Base-by-base conservation (phyloP, 805 yeast species). In the Metschnikowia borealis region DNA sequence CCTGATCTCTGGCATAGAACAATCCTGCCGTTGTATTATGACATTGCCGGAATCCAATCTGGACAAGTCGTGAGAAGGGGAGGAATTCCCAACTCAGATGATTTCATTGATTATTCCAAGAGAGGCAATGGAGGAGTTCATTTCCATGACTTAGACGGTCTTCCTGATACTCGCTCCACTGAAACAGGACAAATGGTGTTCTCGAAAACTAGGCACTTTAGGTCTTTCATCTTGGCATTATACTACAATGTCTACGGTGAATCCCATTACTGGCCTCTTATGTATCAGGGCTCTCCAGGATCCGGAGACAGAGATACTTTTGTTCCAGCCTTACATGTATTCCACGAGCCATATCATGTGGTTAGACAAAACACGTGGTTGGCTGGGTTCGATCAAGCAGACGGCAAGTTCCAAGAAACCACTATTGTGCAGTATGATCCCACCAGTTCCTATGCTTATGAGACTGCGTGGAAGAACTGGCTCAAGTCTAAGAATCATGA, bases 181-280 rank as follows among this genome's bases (percentile, higher is more conserved):
- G 75, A 70, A 50, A 56, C 73, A 0, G 71, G 74, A 2, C 74
- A 69, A 49, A 55, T 70, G 61, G 66, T 68, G 6, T 58, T 70
- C 47, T 64, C 67, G 14, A 70, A 70, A 53, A 48, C 60, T 15
- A 56, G 54, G 32, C 75, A 70, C 50, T 62, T 62, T 39, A 57
- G 60, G 33, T 46, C 65, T 6, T 58, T 68, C 31, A 47, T 67
- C 18, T 57, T 70, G 38, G 55, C 73, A 2, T 52, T 69, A 11
- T 70, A 69, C 53, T 70, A 70, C 54, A 70, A 69, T 51, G 49
- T 66, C 7, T 59, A 64, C 48, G 70, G 71, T 0, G 58, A 61
- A 1, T 47, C 54, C 1, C 59, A 58, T 48, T 69, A 63, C 55
- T 67, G 67, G 51, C 50, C 57, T 15, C 56, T 70, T 44, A 47